Conservation (phyloP, 83 land plant genomes). For the Thuja plicata region DNA sequence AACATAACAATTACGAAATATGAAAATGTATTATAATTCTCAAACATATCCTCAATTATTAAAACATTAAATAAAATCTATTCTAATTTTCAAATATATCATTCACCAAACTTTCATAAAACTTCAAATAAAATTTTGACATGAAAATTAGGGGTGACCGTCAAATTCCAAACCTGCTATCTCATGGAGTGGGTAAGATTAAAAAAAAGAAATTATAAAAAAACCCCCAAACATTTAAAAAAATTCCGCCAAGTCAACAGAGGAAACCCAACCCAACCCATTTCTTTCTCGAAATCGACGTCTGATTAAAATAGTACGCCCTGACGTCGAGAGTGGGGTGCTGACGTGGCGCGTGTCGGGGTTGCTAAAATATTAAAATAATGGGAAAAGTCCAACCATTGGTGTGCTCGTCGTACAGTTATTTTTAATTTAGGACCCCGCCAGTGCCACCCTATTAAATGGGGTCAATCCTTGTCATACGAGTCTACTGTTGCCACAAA, state of each 20-base stretch:
- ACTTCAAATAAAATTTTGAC: too few relatives aligned
- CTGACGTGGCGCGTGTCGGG: neutral
- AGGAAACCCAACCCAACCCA: neutral
- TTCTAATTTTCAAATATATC: too few relatives aligned
- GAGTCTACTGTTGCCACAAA: neutral
- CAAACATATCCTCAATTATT: too few relatives aligned
- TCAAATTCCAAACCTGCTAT: neutral
- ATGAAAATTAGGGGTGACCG: too few relatives aligned
- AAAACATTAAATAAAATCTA: too few relatives aligned
- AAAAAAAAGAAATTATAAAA: neutral
- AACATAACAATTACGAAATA: too few relatives aligned
- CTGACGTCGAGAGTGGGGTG: slow-evolving; percentile 8
- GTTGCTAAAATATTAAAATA: neutral
- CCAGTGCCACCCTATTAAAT: neutral
- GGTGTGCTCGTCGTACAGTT: neutral
- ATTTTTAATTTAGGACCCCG: neutral
- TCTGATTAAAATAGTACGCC: slow-evolving; percentile 7
- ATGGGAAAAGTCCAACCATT: neutral
- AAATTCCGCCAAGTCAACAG: neutral
- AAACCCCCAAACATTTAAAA: neutral
- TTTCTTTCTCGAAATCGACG: slow-evolving; percentile 7
- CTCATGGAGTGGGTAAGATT: neutral
- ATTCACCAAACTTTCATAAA: too few relatives aligned
- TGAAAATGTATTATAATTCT: too few relatives aligned
- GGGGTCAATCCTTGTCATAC: slow-evolving; percentile 13